Conservation (phyloP, 768 basidiomycete genomes). For the Naganishia antarctica region DNA sequence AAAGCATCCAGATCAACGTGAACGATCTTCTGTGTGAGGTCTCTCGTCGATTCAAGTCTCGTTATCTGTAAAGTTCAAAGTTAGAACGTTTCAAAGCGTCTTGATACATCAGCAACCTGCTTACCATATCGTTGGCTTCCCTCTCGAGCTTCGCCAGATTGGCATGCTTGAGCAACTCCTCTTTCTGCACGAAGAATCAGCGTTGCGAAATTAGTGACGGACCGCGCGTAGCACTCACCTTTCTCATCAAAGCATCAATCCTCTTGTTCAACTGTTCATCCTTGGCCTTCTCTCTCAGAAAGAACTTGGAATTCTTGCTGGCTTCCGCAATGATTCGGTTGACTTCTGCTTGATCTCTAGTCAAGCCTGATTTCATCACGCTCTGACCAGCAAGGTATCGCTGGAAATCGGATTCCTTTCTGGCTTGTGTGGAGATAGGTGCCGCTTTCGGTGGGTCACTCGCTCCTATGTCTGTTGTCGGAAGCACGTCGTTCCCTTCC, state of each 20-base stretch:
- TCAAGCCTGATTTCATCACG: slow-evolving; percentile 65
- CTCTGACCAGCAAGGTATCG: slow-evolving; percentile 73
- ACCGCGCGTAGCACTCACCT: slow-evolving; percentile 33
- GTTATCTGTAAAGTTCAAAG: slow-evolving; percentile 49
- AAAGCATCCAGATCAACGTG: slow-evolving; percentile 97
- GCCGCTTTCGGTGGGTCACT: neutral
- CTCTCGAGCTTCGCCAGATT: slow-evolving; percentile 59
- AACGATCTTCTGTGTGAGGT: slow-evolving; percentile 76
- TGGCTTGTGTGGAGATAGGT: neutral
- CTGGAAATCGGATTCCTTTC: slow-evolving; percentile 39
- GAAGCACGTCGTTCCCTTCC: no score
- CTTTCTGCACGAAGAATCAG: slow-evolving; percentile 54
- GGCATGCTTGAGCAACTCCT: slow-evolving; percentile 33
- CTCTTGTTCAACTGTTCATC: slow-evolving; percentile 76
- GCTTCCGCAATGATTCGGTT: slow-evolving; percentile 65
- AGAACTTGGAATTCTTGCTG: slow-evolving; percentile 66
- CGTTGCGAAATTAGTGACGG: slow-evolving; percentile 54
- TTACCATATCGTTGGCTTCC: slow-evolving; percentile 65
- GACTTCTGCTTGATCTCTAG: slow-evolving; percentile 41
- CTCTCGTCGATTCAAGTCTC: slow-evolving; percentile 68
- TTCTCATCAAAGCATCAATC: slow-evolving; percentile 65
- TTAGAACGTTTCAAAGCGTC: neutral
- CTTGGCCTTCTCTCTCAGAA: slow-evolving; percentile 80
- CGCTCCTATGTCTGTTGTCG: no score
- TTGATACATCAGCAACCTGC: slow-evolving; percentile 43